Base-by-base conservation (phyloP, 257 asterid species). In the Primulina eburnea region DNA sequence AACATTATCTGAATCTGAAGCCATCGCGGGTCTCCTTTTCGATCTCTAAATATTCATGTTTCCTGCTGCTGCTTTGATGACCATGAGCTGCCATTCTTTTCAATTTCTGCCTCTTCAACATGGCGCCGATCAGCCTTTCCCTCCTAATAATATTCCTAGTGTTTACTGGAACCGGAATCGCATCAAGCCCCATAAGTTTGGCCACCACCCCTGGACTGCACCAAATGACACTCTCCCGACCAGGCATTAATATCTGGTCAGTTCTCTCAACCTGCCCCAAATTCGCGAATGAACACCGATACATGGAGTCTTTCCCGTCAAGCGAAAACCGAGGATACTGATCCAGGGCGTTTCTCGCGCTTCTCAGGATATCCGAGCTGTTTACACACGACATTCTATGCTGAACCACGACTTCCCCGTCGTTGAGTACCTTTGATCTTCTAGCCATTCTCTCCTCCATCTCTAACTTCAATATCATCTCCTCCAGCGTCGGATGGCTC, bases 241-340 rank as follows among this genome's bases (percentile, higher is more conserved):
- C 98, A 58, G 68, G 29, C 78, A 18, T 33, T 58, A 43, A 12
- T 20, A 47, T 50, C 57, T 63, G 43, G 55, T 77, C 62, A 71
- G 57, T 72, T 26, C 56, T 70, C 50, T 65, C 55, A n/a, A 77
- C 17, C 12, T 84, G 72, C 4, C 75, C 73, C 80, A 72, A 17
- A 71, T 77, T 81, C 8, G 72, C 75, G 83, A 91, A 91, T 0
- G 98, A 91, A 18, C 87, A 86, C 21, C 90, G 70, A 64, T 89
- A 89, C 95, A 94, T 85, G 69, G 98, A 73, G 43, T 91, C 99
- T 61, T 82, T 91, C 0, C 98, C 99, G 8, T 94, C 98, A 0
- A 94, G 93, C 12, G 98, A 94, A 32, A 94, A 91, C 16, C 99
- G 85, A 1, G 99, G 98, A 64, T 89, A 89, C 87, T 94, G 98